These are phyloP conservation scores for Gnaphalium uliginosum DNA, from an alignment of 129 eudicot genomes.

Conservation along the genomic window DNA sequence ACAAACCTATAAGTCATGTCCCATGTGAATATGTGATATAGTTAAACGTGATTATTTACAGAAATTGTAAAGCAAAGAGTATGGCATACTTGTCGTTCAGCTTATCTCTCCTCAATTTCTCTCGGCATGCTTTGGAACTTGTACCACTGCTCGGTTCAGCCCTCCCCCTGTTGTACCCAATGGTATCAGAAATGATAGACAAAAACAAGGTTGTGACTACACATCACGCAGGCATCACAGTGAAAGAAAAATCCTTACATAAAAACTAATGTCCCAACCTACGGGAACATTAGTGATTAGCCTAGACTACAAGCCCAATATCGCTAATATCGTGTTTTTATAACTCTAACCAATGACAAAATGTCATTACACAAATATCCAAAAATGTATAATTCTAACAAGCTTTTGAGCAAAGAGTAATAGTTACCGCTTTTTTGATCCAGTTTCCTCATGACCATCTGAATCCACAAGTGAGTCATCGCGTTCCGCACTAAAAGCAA, in stretches of 20 bases:
- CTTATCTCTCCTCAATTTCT: slow-evolving; percentile 76
- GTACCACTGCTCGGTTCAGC: slow-evolving; percentile 56
- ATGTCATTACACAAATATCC: not conserved
- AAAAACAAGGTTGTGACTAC: not conserved
- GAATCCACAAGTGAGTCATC: slow-evolving; percentile 53
- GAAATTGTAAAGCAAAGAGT: not conserved
- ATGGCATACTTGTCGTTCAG: slow-evolving; percentile 70
- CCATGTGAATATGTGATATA: not conserved
- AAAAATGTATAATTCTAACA: not conserved
- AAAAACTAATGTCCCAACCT: not conserved
- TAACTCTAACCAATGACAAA: not conserved
- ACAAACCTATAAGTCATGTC: slow-evolving; percentile 46
- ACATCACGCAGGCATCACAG: not conserved
- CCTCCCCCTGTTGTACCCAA: slow-evolving; percentile 52
- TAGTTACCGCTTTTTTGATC: slow-evolving; percentile 65
- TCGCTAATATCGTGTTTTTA: not conserved
- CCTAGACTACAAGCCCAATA: not conserved
- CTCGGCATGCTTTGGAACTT: slow-evolving; percentile 87
- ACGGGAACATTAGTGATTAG: not conserved
- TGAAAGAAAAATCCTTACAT: not conserved
- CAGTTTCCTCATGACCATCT: slow-evolving; percentile 49
- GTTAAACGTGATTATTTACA: not conserved
- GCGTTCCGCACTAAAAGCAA: slow-evolving; percentile 46
- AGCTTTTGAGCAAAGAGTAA: slow-evolving; percentile 14
- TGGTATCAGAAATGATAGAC: not conserved